A percentile compares a stretch with the other conserved stretches of the same genome.
Conservation (phyloP, 306 rosid genomes). For the Alnus glutinosa region DNA sequence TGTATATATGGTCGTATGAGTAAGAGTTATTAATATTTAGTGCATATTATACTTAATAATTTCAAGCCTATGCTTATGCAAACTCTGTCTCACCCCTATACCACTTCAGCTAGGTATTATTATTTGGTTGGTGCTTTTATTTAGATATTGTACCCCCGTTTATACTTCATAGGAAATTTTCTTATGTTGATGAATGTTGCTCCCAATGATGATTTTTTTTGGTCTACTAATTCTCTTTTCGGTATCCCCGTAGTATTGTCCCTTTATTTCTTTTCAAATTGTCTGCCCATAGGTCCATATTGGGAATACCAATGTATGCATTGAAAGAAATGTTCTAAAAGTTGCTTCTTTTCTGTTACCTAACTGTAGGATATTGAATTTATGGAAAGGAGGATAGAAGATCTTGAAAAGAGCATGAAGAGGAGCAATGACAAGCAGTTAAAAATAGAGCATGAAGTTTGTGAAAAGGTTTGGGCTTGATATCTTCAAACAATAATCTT, state of each 20-base stretch:
- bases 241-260: not conserved
- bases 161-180: not conserved
- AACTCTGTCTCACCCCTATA: not conserved
- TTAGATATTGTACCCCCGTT: not conserved
- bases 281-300: not conserved
- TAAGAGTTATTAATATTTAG: not conserved
- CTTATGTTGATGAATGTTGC: not conserved
- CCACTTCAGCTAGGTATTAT: not conserved
- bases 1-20: not conserved
- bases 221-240: not conserved
- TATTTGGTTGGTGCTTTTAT: not conserved
- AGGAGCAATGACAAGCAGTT: slow-evolving; percentile 98
- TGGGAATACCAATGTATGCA: slow-evolving; percentile 2
- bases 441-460: slow-evolving; percentile 83
- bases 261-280: not conserved
- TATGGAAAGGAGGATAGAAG: slow-evolving; percentile 78
- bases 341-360: slow-evolving; percentile 15
- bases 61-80: not conserved
- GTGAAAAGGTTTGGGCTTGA: slow-evolving; percentile 61
- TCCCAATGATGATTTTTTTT: not conserved
- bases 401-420: slow-evolving; percentile 96
- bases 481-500: not conserved
- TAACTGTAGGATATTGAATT: slow-evolving; percentile 78
- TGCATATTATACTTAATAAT: not conserved
- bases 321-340: slow-evolving; percentile 8